Conservation (phyloP, 495 filamentous ascomycete genomes). For the Penicillium dipodomyicola region DNA sequence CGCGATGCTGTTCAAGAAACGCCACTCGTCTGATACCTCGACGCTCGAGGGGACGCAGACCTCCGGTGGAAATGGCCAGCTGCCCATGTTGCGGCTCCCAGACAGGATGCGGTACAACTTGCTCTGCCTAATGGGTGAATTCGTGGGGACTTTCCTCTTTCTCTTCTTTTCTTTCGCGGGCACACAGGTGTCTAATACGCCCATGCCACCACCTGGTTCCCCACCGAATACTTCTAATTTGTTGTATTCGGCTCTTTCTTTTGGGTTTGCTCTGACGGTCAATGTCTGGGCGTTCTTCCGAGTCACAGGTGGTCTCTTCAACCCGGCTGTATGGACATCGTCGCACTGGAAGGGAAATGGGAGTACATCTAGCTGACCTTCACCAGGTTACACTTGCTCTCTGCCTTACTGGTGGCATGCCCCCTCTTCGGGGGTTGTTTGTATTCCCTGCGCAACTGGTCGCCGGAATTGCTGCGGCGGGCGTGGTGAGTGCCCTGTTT, state of each 20-base stretch:
- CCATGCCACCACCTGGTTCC: slow-evolving; percentile 33
- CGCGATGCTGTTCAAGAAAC: slow-evolving; percentile 17
- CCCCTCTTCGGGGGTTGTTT: slow-evolving; percentile 47
- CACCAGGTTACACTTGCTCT: slow-evolving; percentile 57
- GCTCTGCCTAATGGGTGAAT: slow-evolving; percentile 65
- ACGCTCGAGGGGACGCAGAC: slow-evolving; percentile 12
- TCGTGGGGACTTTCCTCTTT: slow-evolving; percentile 79
- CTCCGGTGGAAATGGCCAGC: slow-evolving; percentile 22
- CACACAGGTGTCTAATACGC: slow-evolving; percentile 68
- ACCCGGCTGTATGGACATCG: slow-evolving; percentile 59
- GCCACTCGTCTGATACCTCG: slow-evolving; percentile 10
- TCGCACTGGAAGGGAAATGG: no score
- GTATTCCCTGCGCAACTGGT: slow-evolving; percentile 56
- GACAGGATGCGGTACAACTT: slow-evolving; percentile 48
- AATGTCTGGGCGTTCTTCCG: slow-evolving; percentile 88
- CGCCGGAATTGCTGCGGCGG: slow-evolving; percentile 58
- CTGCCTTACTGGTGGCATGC: slow-evolving; percentile 55
- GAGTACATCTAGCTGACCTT: not conserved
- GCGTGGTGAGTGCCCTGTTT: slow-evolving; percentile 59
- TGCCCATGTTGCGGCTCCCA: slow-evolving; percentile 42
- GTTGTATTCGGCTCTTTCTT: slow-evolving; percentile 68
- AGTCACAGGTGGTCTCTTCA: slow-evolving; percentile 76
- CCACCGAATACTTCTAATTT: slow-evolving; percentile 47
- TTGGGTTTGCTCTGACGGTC: slow-evolving; percentile 72
- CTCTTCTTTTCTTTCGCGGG: slow-evolving; percentile 79